Evolutionary conservation across 352 stramenopile genomes (phyloP).

Genomic region (Phytophthora cryptogea): DNA sequence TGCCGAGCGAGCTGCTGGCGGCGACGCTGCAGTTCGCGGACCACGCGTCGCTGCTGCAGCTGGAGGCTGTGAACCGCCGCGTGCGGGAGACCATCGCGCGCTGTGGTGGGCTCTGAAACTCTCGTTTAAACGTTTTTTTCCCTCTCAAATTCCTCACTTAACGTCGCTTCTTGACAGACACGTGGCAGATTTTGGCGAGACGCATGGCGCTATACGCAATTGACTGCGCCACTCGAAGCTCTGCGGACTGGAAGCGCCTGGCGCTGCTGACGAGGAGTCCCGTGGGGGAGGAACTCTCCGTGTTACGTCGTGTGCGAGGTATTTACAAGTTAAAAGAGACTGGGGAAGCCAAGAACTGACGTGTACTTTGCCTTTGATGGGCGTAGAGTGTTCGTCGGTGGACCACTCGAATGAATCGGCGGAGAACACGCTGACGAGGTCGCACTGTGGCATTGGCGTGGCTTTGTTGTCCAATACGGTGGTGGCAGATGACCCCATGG

Average conservation of each 20-base stretch:
- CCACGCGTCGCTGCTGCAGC: slow-evolving; percentile 33
- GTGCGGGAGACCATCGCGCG: slow-evolving; percentile 24
- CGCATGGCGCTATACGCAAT: slow-evolving; percentile 15
- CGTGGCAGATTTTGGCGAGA: slow-evolving; percentile 36
- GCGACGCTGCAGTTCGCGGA: slow-evolving; percentile 49
- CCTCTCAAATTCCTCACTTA: neutral
- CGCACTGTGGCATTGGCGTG: slow-evolving; percentile 46
- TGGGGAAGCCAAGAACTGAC: too few species aligned
- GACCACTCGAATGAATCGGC: slow-evolving; percentile 55
- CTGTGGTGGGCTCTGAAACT: slow-evolving; percentile 10
- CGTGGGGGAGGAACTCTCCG: slow-evolving; percentile 27
- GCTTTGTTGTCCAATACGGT: slow-evolving; percentile 33
- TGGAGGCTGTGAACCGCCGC: slow-evolving; percentile 30
- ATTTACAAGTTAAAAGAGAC: too few species aligned
- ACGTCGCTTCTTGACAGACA: slow-evolving; percentile 17
- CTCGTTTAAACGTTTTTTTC: neutral
- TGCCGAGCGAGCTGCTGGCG: slow-evolving; percentile 48
- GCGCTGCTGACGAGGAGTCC: slow-evolving; percentile 24
- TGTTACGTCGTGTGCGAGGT: slow-evolving; percentile 50
- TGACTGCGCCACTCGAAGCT: neutral
- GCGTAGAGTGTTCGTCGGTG: slow-evolving; percentile 50
- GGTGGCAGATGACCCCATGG: slow-evolving; percentile 31
- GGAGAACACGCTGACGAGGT: slow-evolving; percentile 52
- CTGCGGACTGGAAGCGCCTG: slow-evolving; percentile 41
- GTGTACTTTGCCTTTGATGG: neutral